These are phyloP conservation scores for Trichothecium sympodiale DNA, from an alignment of 2,329 filamentous ascomycete genomes.

Conservation along the genomic window DNA sequence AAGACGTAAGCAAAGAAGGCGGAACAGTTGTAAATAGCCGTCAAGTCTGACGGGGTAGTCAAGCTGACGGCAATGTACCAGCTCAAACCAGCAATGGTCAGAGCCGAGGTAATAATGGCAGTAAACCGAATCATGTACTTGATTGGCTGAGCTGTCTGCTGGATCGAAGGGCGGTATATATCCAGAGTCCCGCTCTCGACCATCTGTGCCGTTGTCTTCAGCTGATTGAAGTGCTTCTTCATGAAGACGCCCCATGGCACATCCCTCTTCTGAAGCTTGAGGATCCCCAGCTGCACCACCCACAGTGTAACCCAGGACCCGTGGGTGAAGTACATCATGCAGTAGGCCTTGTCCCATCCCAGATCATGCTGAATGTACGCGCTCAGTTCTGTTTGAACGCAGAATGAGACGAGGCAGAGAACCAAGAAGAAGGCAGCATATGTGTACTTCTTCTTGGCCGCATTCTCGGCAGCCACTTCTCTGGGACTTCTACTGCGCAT, in stretches of 20 bases:
- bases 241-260: constrained; percentile 79
- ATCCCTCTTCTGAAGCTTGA: constrained; percentile 68
- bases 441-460: constrained; percentile 70
- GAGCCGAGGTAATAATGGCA: constrained; percentile 67
- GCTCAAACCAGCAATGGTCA: constrained; percentile 82
- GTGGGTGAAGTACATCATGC: constrained; percentile 97
- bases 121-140: constrained; percentile 73
- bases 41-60: constrained; percentile 87
- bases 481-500: constrained; percentile 73
- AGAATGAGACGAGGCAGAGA: constrained; percentile 77
- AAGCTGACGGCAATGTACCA: constrained; percentile 95
- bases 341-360: constrained; percentile 97
- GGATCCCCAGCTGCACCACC: constrained; percentile 70
- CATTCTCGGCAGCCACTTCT: constrained; percentile 19
- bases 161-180: constrained; percentile 33
- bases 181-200: constrained; percentile 69
- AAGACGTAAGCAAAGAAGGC: constrained; percentile 99
- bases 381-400: constrained; percentile 89
- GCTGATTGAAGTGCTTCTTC: constrained; percentile 46
- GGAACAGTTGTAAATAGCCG: constrained; percentile 98
- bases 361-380: constrained; percentile 88
- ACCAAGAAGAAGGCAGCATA: constrained; percentile 77
- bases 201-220: constrained; percentile 59
- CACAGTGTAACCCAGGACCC: constrained; percentile 87
- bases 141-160: constrained; percentile 27